A percentile compares a stretch with the other conserved stretches of the same genome.
phyloP scores from a whole-genome alignment of 2,329 filamentous ascomycete genomes.

The Botrytis galanthina region DNA sequence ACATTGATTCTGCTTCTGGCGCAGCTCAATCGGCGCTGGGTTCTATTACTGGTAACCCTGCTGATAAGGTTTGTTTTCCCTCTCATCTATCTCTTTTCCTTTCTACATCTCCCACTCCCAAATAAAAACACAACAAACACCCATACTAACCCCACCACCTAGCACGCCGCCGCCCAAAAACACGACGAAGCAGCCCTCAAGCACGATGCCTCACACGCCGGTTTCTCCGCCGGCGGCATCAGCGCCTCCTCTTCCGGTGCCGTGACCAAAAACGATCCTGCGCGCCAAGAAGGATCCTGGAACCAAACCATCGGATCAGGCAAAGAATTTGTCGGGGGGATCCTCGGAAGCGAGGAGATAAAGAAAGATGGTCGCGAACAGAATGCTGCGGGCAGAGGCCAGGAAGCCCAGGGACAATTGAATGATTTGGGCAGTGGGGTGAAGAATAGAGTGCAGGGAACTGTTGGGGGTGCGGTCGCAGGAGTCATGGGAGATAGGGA shows the following conservation, averaged over 20 bases:
- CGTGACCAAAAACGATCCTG: slow-evolving; percentile 66
- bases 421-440: slow-evolving; percentile 69
- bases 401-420: slow-evolving; percentile 81
- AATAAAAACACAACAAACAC: slow-evolving; percentile 16
- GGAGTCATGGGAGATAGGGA: slow-evolving; percentile 67
- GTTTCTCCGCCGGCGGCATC: slow-evolving; percentile 70
- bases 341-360: slow-evolving; percentile 73
- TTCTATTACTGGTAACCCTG: slow-evolving; percentile 67
- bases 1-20: slow-evolving; percentile 70
- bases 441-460: slow-evolving; percentile 64
- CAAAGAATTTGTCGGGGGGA: slow-evolving; percentile 76
- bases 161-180: slow-evolving; percentile 44
- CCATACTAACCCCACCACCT: neutral
- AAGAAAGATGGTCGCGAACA: slow-evolving; percentile 74
- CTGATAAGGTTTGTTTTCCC: slow-evolving; percentile 55
- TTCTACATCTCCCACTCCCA: neutral
- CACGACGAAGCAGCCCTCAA: slow-evolving; percentile 66
- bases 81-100: neutral
- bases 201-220: slow-evolving; percentile 71
- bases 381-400: slow-evolving; percentile 74
- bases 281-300: slow-evolving; percentile 72
- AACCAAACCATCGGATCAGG: slow-evolving; percentile 86
- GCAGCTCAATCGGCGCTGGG: slow-evolving; percentile 71
- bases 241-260: slow-evolving; percentile 68
- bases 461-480: slow-evolving; percentile 69